These are phyloP conservation scores for Globisporangium solare DNA, from an alignment of 352 stramenopile genomes.

Conservation along the genomic window DNA sequence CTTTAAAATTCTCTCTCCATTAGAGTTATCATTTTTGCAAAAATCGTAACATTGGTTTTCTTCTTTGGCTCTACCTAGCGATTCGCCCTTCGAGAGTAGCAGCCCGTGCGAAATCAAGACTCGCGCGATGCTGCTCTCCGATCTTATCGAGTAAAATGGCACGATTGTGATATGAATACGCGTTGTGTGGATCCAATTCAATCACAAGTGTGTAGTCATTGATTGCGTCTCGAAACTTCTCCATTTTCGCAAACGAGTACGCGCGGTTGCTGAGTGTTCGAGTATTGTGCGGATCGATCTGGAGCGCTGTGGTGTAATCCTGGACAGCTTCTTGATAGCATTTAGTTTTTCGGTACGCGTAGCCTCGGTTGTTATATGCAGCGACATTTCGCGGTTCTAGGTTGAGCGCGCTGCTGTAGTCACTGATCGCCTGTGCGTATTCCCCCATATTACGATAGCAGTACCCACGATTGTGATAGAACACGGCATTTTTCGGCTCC, in stretches of 20 bases:
- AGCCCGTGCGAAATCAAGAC: conserved; percentile 32
- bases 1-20: conserved; percentile 36
- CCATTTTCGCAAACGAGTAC: conserved; percentile 85
- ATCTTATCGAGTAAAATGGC: conserved; percentile 78
- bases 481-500: conserved; percentile 70
- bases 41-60: not conserved
- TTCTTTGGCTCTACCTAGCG: not conserved
- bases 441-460: conserved; percentile 81
- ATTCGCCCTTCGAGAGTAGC: conserved; percentile 6
- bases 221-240: conserved; percentile 49
- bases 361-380: conserved; percentile 84
- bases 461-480: conserved; percentile 85
- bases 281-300: conserved; percentile 70
- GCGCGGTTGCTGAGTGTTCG: conserved; percentile 82
- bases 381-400: conserved; percentile 67
- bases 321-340: conserved; percentile 60
- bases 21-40: conserved; percentile 1
- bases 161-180: conserved; percentile 83
- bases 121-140: conserved; percentile 33
- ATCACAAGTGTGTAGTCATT: conserved; percentile 79
- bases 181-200: conserved; percentile 59
- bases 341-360: conserved; percentile 71
- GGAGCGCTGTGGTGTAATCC: conserved; percentile 72
- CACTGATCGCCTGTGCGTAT: conserved; percentile 52
- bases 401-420: conserved; percentile 61